Evolutionary conservation across 495 filamentous ascomycete species (phyloP), one percentile per base, ranked within the genome.

Genomic region (Aspergillus nidulans): DNA sequence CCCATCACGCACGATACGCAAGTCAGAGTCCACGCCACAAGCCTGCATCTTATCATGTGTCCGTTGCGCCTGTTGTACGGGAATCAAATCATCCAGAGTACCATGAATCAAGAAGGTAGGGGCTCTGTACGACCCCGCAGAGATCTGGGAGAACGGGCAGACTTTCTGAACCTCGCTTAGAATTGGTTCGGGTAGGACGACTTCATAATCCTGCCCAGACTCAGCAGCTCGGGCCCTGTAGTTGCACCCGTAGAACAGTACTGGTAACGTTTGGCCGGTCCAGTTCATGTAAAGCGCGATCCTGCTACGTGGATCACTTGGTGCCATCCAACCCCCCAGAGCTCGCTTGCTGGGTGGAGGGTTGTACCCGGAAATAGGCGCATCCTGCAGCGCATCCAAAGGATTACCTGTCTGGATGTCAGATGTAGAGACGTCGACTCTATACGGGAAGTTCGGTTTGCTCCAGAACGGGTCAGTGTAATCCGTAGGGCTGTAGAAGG

Each of bases 401-500:
- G 25, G 25, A 20, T 12, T n/a, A 16, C 21, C 26, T 16, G 39
- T 16, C 19, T 21, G 24, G 12, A 34, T 3, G 18, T 16, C 15
- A 8, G 39, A 4, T 30, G 25, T 25, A 2, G 51, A 4, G 4
- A 48, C 32, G 12, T 47, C 9, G 44, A 28, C 1, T 32, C 13
- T 1, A 16, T 13, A 26, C 49, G 61, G 54, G 21, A 65, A 25
- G 40, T 67, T 62, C 44, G 52, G 60, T 40, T 50, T 3, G 0
- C 6, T 36, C 66, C 66, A 66, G 55, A 57, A 60, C 5, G 40
- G 28, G 42, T 68, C 68, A 39, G 73, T 65, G 59, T 73, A 78
- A 41, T 79, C 65, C 0, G 66, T 66, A 8, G 81, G 80, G 41
- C 68, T 70, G 51, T 84, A 85, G 59, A 85, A 81, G 5, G 71